phyloP scores from a whole-genome alignment of 495 filamentous ascomycete species.

The Terfezia boudieri region DNA sequence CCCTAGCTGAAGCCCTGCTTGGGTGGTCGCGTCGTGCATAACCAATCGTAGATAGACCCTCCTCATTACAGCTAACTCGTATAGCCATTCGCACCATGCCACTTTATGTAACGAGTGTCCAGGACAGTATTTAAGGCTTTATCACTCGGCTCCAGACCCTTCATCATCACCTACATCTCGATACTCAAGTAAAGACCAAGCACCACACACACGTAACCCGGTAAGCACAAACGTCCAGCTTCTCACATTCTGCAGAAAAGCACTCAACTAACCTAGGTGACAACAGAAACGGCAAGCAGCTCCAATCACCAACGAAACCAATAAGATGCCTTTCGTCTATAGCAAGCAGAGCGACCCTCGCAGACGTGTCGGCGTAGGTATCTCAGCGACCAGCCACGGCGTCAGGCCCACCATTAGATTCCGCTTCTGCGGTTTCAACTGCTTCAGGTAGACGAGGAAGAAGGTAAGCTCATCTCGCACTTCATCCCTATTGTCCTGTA shows the following conservation, averaged over 20 bases:
- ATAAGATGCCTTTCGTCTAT: conserved; percentile 14
- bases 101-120: too few relatives aligned
- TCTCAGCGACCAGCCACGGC: conserved; percentile 11
- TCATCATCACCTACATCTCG: too few relatives aligned
- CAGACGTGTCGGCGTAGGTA: conserved; percentile 10
- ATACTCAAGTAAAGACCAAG: too few relatives aligned
- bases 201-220: not conserved
- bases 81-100: too few relatives aligned
- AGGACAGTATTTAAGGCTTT: too few relatives aligned
- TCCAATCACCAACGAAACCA: not conserved
- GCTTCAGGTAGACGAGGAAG: conserved; percentile 9
- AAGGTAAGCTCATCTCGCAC: not conserved
- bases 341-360: conserved; percentile 7
- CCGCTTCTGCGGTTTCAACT: conserved; percentile 11
- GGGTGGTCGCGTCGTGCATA: too few relatives aligned
- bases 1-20: too few relatives aligned
- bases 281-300: not conserved
- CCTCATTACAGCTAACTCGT: too few relatives aligned
- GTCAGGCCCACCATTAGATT: conserved; percentile 9
- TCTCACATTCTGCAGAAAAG: not conserved
- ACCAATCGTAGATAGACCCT: too few relatives aligned
- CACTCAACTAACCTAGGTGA: too few relatives aligned
- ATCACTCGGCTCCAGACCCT: too few relatives aligned
- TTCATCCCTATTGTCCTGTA: too few relatives aligned
- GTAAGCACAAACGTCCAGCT: not conserved